Conservation (phyloP, 192 early-diverging fungal species). For the Mortierella hygrophila region DNA sequence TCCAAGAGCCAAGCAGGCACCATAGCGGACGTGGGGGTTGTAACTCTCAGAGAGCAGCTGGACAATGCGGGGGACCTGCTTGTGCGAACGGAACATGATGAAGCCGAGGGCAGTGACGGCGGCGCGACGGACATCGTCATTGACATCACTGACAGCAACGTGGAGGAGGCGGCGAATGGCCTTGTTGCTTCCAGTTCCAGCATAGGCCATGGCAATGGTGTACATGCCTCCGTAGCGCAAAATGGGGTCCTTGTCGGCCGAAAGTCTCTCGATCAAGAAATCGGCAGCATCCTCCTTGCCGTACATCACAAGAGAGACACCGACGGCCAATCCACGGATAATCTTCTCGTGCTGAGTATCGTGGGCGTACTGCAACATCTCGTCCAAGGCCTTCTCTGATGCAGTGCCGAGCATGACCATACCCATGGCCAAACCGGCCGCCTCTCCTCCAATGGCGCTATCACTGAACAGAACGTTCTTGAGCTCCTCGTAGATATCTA, state of each 20-base stretch:
- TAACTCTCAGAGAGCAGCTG: conserved; percentile 97
- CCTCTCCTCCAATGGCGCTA: conserved; percentile 97
- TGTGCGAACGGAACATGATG: conserved; percentile 90
- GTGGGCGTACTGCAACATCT: conserved; percentile 98
- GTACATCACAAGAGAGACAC: conserved; percentile 97
- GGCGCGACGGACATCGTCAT: conserved; percentile 99
- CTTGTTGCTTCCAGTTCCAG: conserved; percentile 97
- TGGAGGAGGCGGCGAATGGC: conserved; percentile 95
- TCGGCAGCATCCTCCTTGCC: conserved; percentile 97
- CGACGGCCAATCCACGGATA: conserved; percentile 94
- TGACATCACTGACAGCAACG: conserved; percentile 98
- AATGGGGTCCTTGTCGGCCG: conserved; percentile 94
- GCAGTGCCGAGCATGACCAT: conserved; percentile 97
- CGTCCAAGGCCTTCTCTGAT: conserved; percentile 83
- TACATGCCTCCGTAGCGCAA: conserved; percentile 98
- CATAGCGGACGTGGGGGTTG: conserved; percentile 99
- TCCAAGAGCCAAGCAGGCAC: conserved; percentile 95
- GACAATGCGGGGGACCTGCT: conserved; percentile 98
- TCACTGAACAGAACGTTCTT: conserved; percentile 92
- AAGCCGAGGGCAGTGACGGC: conserved; percentile 98
- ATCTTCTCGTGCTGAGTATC: conserved; percentile 99
- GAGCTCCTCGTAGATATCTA: conserved; percentile 88
- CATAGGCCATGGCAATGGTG: conserved; percentile 97
- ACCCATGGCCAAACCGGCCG: conserved; percentile 96
- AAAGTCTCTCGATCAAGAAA: conserved; percentile 85